These are phyloP conservation scores for Trichophyton equinum DNA, from an alignment of 2,329 filamentous ascomycete species.

Conservation along the genomic window DNA sequence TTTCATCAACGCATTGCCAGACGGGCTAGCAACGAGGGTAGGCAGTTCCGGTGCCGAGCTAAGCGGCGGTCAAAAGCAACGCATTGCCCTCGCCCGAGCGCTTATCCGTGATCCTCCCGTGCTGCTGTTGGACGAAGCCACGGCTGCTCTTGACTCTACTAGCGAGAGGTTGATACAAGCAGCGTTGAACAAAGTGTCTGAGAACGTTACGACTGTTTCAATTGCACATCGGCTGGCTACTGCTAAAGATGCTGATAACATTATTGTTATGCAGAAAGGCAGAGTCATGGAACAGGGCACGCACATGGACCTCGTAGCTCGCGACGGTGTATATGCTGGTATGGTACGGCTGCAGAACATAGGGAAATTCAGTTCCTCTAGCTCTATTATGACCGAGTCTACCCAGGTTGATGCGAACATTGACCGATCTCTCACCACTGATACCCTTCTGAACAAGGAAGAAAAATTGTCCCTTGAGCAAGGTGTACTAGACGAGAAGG, in stretches of 20 bases:
- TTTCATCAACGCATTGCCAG: conserved; percentile 19
- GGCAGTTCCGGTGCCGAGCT: conserved; percentile 20
- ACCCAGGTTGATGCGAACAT: not conserved
- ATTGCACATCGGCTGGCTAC: conserved; percentile 29
- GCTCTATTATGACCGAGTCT: conserved; percentile 6
- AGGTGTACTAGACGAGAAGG: not conserved
- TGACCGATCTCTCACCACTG: not conserved
- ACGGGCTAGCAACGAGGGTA: conserved; percentile 26
- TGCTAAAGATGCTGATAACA: conserved; percentile 27
- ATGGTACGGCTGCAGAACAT: conserved; percentile 38
- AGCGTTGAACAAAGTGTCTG: conserved; percentile 20
- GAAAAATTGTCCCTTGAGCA: not conserved
- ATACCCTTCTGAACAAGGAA: conserved; percentile 3
- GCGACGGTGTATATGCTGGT: conserved; percentile 35
- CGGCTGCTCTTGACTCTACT: conserved; percentile 26
- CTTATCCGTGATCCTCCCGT: conserved; percentile 75
- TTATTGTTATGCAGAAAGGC: conserved; percentile 26
- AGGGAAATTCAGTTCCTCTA: conserved; percentile 11
- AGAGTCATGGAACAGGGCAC: conserved; percentile 24
- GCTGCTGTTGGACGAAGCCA: conserved; percentile 38
- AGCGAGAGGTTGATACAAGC: conserved; percentile 26
- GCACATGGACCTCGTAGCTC: conserved; percentile 22
- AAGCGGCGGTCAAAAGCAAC: conserved; percentile 68
- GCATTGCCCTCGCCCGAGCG: conserved; percentile 76
- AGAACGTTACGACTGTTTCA: conserved; percentile 23